Base-by-base conservation (phyloP, 352 stramenopile genomes). In the Globisporangium ultimum region DNA sequence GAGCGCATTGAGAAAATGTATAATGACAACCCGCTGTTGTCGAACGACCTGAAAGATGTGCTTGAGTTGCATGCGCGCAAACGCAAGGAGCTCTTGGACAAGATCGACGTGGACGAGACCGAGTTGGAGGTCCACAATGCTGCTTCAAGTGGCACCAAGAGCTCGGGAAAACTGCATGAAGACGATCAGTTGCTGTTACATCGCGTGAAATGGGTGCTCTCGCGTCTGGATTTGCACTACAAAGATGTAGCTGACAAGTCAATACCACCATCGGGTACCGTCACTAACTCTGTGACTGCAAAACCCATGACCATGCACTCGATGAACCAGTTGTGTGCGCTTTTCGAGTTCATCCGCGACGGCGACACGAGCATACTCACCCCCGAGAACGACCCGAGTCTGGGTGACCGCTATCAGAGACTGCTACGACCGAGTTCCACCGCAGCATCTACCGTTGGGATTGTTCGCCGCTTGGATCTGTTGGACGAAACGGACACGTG, bases 121-220 rank as follows among this genome's bases (percentile, higher is more conserved):
- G 80, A 87, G 51, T 55, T 89, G 3, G 75, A 87, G 48, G 68
- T 91, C 49, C 72, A 83, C 48, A 55, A 72, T 1, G 70, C 78
- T 6, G 40, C 11, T 51, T 41, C 21, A 45, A 22, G 17, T 59
- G 50, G 9, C 11, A 32, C 38, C 34, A 22, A 38, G 12, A 18
- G 40, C 13, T 24, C 47, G 3, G 24, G 47, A 9, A 18, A 52
- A 13, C 12, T 24, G 1, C 52, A 21, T 14, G 15, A 66, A 15
- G 60, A 65, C n/a, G 80, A 93, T 52, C 79, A 89, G 53, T 62
- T 89, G 60, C 59, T 93, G 18, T 54, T 93, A 20, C 79, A 89
- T 28, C 73, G 83, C 1, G 71, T 91, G 41, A 93, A 91, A 57
- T 93, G 83, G 83, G 73, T 93, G 28, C 67, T 93, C 36, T 91